Evolutionary conservation across 805 yeast species (phyloP).

Genomic region (Kurtzmaniella fragi): DNA sequence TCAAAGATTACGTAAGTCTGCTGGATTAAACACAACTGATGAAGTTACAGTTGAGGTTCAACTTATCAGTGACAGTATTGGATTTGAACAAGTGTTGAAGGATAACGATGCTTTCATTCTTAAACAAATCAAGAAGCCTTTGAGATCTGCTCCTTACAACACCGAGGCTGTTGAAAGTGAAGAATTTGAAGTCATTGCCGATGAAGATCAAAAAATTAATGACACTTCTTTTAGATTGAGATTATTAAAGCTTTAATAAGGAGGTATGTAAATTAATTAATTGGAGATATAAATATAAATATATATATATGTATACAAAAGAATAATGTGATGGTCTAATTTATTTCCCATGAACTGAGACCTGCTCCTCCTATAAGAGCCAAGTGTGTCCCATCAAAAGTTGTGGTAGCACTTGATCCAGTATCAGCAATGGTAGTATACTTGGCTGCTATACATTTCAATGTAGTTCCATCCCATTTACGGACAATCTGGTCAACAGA

Average conservation of each 20-base stretch:
- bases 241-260: conserved; percentile 54
- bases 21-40: conserved; percentile 90
- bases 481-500: conserved; percentile 82
- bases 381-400: conserved; percentile 20
- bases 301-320: not conserved
- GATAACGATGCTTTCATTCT: conserved; percentile 63
- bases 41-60: conserved; percentile 85
- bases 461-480: conserved; percentile 46
- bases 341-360: conserved; percentile 44
- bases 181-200: conserved; percentile 55
- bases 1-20: conserved; percentile 95
- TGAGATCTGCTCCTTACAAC: conserved; percentile 27
- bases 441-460: conserved; percentile 28
- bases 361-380: conserved; percentile 80
- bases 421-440: conserved; percentile 91
- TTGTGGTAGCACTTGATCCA: conserved; percentile 55
- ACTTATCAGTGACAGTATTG: conserved; percentile 60
- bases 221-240: conserved; percentile 77
- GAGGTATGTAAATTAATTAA: not conserved
- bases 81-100: conserved; percentile 54
- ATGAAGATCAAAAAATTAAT: conserved; percentile 76
- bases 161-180: conserved; percentile 35
- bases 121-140: conserved; percentile 70
- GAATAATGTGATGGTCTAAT: not conserved
- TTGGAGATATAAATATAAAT: not conserved